Base-by-base conservation (phyloP, 1,139 yeast genomes). In the Yamadazyma siamensis region DNA sequence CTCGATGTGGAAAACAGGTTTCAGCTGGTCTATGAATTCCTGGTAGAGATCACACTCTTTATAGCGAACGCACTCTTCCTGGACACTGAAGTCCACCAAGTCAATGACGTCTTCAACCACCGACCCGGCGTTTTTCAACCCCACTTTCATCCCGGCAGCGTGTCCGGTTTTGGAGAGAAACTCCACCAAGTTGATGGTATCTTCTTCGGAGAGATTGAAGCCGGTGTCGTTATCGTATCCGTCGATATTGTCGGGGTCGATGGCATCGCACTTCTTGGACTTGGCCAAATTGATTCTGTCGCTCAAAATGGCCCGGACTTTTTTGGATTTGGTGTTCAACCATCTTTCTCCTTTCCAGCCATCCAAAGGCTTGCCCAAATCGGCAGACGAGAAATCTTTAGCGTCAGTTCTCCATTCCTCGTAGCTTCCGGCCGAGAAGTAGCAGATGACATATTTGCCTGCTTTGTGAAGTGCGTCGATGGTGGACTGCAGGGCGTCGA, bases 311-410 rank as follows among this genome's bases (percentile, higher is more conserved):
- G 23, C 25, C 10, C 48, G 23, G 10, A 50, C 50, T 6, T 33
- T 35, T 3, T 25, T 12, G 2, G 52, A 47, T 10, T 26, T 31
- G 8, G 42, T 29, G 27, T 50, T 34, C 3, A 50, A n/a, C 54
- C 54, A 50, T 27, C 39, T 37, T 27, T 50, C 54, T 3, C 53
- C 54, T 23, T 41, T 24, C 54, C 54, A 49, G 10, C 54, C 54
- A 31, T 46, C 50, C 14, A 50, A 32, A 3, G 39, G 35, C 8
- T 43, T 31, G 6, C 54, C 54, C 23, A 50, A 28, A 27, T 48
- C 56, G 3, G 28, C 8, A 5, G 27, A 17, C 5, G 26, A 9
- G 27, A 50, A 50, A 6, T 38, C 20, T 7, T 23, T 17, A 5
- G 40, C 41, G 28, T 50, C 55, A 6, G 34, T 31, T 21, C 55